A percentile compares a stretch with the other conserved stretches of the same genome.
Conservation (phyloP, 1,139 yeast genomes). For the Magnusiomyces fungicola region DNA sequence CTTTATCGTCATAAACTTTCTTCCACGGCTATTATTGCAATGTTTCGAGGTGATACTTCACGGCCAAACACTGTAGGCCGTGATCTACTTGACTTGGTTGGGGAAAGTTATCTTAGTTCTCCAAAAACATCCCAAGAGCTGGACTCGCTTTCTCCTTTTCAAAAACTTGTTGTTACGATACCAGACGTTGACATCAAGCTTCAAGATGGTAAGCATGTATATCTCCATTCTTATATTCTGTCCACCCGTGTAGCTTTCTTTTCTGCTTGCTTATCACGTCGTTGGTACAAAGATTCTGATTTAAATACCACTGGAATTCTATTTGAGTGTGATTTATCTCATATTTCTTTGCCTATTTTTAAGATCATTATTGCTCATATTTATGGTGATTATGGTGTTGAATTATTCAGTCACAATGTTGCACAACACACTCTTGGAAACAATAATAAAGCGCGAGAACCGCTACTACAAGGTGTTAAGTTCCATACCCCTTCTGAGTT, state of each 20-base stretch:
- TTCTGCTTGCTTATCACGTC: slow-evolving; percentile 47
- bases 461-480: neutral
- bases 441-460: neutral
- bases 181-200: neutral
- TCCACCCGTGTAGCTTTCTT: slow-evolving; percentile 56
- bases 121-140: neutral
- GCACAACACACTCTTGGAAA: neutral
- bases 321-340: slow-evolving; percentile 33
- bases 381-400: slow-evolving; percentile 45
- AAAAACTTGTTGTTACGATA: neutral
- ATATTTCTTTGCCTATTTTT: slow-evolving; percentile 43
- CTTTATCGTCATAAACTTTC: neutral
- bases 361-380: slow-evolving; percentile 46
- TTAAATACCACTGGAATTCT: slow-evolving; percentile 1
- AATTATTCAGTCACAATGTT: slow-evolving; percentile 38
- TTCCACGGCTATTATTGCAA: neutral
- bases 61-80: neutral
- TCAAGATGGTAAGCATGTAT: neutral
- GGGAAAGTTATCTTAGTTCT: neutral
- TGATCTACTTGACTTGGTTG: neutral
- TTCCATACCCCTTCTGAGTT: slow-evolving; percentile 38
- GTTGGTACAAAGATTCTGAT: slow-evolving; percentile 41
- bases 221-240: slow-evolving; percentile 47
- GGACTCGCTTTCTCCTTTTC: neutral
- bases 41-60: neutral